phyloP scores from a whole-genome alignment of 305 asterid genomes.

The Nicotiana rustica region DNA sequence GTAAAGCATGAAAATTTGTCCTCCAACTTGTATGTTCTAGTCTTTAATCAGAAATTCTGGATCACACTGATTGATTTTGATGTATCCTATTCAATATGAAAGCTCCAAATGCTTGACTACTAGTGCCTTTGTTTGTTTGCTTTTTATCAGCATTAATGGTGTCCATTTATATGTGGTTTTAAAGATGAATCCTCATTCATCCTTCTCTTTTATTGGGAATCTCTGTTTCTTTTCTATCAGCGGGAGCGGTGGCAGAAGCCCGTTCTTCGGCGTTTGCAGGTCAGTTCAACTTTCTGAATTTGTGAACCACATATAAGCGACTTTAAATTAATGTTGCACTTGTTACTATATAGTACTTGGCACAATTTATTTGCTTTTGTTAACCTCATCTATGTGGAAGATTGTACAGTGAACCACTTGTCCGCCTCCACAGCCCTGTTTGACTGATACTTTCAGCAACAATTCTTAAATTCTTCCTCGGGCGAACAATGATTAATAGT shows the following conservation, averaged over 20 bases:
- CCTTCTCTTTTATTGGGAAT: conserved; percentile 40
- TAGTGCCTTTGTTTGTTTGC: neutral
- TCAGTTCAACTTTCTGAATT: conserved; percentile 45
- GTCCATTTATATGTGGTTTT: conserved; percentile 1
- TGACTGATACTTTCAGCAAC: conserved; percentile 28
- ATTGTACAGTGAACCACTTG: conserved; percentile 4
- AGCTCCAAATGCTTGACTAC: conserved; percentile 12
- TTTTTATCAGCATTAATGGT: conserved; percentile 25
- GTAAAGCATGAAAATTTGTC: conserved; percentile 1
- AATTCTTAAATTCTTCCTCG: neutral
- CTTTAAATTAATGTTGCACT: conserved; percentile 11
- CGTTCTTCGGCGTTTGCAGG: conserved; percentile 94
- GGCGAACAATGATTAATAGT: conserved; percentile 14
- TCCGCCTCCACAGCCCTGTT: too few relatives aligned
- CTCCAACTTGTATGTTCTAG: conserved; percentile 10
- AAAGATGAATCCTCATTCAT: conserved; percentile 40
- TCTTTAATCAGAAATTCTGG: neutral
- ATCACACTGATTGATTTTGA: neutral
- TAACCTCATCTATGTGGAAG: conserved; percentile 6
- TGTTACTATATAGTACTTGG: conserved; percentile 13
- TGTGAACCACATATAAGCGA: conserved; percentile 27
- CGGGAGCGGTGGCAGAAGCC: conserved; percentile 97
- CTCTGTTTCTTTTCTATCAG: conserved; percentile 55
- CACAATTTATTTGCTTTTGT: neutral
- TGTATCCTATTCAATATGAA: conserved; percentile 7